Conservation (phyloP, 768 basidiomycete genomes). For the Filobasidium wieringae region DNA sequence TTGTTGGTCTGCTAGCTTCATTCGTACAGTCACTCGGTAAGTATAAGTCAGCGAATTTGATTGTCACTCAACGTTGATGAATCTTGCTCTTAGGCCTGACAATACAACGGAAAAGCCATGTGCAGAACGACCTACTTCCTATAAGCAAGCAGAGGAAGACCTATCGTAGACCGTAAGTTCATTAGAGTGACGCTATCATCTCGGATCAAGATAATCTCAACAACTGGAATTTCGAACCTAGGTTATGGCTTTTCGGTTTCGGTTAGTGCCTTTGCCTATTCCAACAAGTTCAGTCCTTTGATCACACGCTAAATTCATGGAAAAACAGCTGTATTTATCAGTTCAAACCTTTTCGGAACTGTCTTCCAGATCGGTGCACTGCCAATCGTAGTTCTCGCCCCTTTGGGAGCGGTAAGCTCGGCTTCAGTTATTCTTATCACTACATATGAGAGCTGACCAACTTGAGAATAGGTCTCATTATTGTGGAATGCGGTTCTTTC, state of each 20-base stretch:
- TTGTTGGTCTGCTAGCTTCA: conserved; percentile 63
- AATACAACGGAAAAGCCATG: conserved; percentile 85
- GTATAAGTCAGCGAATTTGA: background rate
- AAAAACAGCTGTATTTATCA: conserved; percentile 24
- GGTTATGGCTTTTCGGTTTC: conserved; percentile 79
- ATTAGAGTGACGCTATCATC: background rate
- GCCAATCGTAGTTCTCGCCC: conserved; percentile 87
- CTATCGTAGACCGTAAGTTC: conserved; percentile 64
- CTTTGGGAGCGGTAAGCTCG: conserved; percentile 64
- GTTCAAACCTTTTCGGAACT: conserved; percentile 40
- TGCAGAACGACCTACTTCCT: conserved; percentile 64
- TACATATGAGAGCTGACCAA: background rate
- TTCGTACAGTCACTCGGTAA: conserved; percentile 71
- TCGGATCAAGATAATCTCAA: background rate
- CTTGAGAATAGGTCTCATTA: conserved; percentile 44
- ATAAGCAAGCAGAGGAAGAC: conserved; percentile 55
- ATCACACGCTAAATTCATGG: no score
- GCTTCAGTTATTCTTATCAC: background rate
- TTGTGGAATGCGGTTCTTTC: conserved; percentile 94
- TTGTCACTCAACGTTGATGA: background rate
- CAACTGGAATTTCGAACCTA: conserved; percentile 31
- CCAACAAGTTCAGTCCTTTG: no score
- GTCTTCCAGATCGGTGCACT: conserved; percentile 85
- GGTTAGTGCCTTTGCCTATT: conserved; percentile 37
- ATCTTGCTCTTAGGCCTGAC: conserved; percentile 49